Conservation (phyloP, 1,284 basidiomycete species). For the Gymnopus androsaceus region DNA sequence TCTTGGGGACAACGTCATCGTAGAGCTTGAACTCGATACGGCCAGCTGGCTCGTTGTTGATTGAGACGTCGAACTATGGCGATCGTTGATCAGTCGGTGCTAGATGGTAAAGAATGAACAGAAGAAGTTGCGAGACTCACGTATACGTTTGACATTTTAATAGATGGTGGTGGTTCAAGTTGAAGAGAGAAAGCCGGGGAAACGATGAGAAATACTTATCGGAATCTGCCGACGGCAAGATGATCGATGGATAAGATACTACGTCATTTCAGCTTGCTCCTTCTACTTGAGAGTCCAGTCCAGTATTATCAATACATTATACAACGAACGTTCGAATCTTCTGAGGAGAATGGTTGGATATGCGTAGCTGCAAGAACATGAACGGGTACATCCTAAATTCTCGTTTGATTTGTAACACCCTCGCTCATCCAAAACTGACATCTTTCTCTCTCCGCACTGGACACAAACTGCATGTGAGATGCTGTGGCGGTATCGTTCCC, state of each 20-base stretch:
- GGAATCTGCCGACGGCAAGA: conserved; percentile 7
- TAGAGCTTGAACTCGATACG: conserved; percentile 76
- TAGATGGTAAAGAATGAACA: no score
- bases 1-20: conserved; percentile 71
- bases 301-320: no score
- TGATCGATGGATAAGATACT: conserved; percentile 10
- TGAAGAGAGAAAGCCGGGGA: background rate
- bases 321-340: no score
- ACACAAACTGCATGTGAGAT: conserved; percentile 34
- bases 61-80: conserved; percentile 77
- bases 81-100: no score
- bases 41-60: conserved; percentile 68
- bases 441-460: conserved; percentile 32
- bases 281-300: background rate
- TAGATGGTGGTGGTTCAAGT: conserved; percentile 13
- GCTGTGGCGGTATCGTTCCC: conserved; percentile 27
- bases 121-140: conserved; percentile 8
- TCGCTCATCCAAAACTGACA: conserved; percentile 45
- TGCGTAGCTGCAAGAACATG: no score
- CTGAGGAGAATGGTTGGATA: no score
- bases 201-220: background rate
- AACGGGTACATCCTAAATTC: conserved; percentile 17
- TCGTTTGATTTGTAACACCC: conserved; percentile 31
- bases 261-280: background rate
- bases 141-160: conserved; percentile 17